These are phyloP conservation scores for Zychaea mexicana DNA, from an alignment of 371 early-diverging fungal species.

Conservation along the genomic window DNA sequence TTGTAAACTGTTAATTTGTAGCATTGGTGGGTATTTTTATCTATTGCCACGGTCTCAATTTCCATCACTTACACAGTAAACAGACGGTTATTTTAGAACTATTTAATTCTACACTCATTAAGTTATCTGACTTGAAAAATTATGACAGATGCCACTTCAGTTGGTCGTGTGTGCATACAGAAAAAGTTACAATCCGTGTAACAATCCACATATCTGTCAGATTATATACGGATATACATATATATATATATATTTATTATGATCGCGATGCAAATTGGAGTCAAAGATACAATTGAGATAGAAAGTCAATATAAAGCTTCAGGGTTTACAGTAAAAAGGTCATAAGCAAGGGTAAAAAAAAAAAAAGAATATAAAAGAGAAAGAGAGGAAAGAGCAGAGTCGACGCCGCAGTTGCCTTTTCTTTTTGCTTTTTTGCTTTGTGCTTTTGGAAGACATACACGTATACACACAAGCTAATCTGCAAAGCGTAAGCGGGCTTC, in stretches of 20 bases:
- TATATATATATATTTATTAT: neutral
- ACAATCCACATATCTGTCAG: slow-evolving; percentile 31
- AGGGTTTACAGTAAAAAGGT: neutral
- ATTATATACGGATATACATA: slow-evolving; percentile 8
- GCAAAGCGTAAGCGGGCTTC: slow-evolving; percentile 11
- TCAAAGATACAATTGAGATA: neutral
- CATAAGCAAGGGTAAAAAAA: slow-evolving; percentile 10
- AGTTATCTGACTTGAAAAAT: no score
- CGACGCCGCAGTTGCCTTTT: neutral
- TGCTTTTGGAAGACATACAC: no score
- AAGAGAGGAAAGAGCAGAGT: slow-evolving; percentile 6
- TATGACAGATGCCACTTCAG: no score
- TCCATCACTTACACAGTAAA: no score
- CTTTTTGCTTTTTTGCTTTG: no score
- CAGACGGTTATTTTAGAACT: no score
- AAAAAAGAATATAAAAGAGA: slow-evolving; percentile 9
- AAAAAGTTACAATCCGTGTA: slow-evolving; percentile 46
- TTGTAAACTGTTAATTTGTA: no score
- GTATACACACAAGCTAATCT: neutral
- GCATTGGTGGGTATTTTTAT: no score
- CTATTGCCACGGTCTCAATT: no score
- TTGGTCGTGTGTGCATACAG: no score
- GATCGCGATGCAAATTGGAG: neutral
- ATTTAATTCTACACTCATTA: no score
- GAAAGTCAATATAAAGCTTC: neutral